These are phyloP conservation scores for Naegleria fowleri DNA, from an alignment of 208 protist genomes.

Conservation along the genomic window DNA sequence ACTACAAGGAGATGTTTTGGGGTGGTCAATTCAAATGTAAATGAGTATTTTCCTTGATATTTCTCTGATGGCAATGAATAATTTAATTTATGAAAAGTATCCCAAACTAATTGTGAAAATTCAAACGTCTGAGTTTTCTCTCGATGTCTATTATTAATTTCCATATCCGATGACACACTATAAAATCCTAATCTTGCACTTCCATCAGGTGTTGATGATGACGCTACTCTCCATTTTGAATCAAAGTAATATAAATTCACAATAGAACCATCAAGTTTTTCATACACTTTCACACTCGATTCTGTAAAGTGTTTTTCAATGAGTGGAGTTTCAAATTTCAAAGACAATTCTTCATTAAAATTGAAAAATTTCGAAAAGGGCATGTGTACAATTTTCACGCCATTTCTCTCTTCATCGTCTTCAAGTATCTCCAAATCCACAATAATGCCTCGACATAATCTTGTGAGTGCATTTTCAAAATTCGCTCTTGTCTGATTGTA, in stretches of 20 bases:
- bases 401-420: background rate
- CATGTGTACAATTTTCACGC: background rate
- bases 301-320: background rate
- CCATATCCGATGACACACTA: background rate
- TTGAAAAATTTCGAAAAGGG: constrained; percentile 28
- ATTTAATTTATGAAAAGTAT: background rate
- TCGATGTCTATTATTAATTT: background rate
- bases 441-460: background rate
- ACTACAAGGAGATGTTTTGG: background rate
- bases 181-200: background rate
- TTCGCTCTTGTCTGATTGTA: background rate
- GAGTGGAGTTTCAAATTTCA: background rate
- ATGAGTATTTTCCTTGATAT: background rate
- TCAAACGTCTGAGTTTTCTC: background rate
- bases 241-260: background rate
- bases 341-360: background rate
- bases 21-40: background rate
- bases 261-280: constrained; percentile 15
- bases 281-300: background rate
- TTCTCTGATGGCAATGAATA: background rate
- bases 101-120: background rate
- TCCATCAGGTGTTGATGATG: background rate
- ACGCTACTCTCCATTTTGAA: background rate
- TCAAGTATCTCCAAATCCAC: background rate
- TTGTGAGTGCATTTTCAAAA: background rate